Base-by-base conservation (phyloP, 148 eudicot species). In the Persicaria tinctoria region DNA sequence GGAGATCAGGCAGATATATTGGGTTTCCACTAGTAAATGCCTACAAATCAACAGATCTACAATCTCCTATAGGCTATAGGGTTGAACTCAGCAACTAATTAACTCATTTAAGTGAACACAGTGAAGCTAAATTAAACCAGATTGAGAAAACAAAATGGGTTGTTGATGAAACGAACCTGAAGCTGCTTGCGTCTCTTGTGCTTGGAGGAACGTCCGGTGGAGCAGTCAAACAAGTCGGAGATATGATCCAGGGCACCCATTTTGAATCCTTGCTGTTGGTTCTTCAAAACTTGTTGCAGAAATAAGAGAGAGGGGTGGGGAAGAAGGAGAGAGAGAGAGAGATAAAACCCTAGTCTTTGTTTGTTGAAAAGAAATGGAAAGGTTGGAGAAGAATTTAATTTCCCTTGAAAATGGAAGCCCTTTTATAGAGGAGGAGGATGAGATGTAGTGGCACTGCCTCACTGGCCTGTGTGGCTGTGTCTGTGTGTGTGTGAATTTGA, bases 171-270 rank as follows among this genome's bases (percentile, higher is more conserved):
- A 56, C 4, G 23, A 1, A 89, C 94, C 95, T 90, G 92, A 20
- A 88, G 83, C 49, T 84, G 88, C 75, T 76, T 85, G 80, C 89
- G 92, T 6, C 74, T 72, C 54, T 50, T 70, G 73, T 23, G 73
- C 8, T 1, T 64, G 68, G 75, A 79, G 27, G 74, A 60, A 44
- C 73, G 63, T 17, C 78, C 81, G 5, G 83, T 54, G 46, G 89
- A 80, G 74, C 90, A 89, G 78, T 90, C 84, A 73, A 87, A 87
- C 48, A 78, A 68, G 7, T 88, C 75, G 0, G 92, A 82, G 32
- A 90, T 47, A 82, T 87, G 90, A 82, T 90, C 96, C 76, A 90
- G 72, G 44, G 68, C 86, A 18, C 96, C 96, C 96, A 90, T 90
- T n/a, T 53, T 57, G 44, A 60, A 5, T 56, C 45, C 68, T 32